phyloP scores from a whole-genome alignment of 805 yeast genomes.

The Barnettozyma siamensis region DNA sequence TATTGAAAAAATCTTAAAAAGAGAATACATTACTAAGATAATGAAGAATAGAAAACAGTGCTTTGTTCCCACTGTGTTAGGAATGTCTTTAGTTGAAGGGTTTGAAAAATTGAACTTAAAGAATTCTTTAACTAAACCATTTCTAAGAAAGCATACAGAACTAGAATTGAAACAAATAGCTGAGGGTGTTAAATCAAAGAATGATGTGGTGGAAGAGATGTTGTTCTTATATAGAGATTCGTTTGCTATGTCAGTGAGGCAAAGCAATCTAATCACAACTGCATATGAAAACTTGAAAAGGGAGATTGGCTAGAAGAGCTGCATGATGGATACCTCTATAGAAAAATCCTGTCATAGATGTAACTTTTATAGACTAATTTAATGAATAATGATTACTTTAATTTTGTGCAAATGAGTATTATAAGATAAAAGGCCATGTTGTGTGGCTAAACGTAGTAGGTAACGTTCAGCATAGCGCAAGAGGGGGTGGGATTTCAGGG shows the following conservation, averaged over 20 bases:
- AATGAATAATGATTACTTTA: constrained; percentile 1
- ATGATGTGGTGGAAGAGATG: constrained; percentile 50
- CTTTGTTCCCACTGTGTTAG: constrained; percentile 75
- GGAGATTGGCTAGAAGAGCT: constrained; percentile 6
- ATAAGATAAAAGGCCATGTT: too few species aligned
- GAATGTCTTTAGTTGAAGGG: constrained; percentile 83
- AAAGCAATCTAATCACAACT: constrained; percentile 32
- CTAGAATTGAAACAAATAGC: constrained; percentile 59
- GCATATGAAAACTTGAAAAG: constrained; percentile 24
- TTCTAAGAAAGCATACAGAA: constrained; percentile 74
- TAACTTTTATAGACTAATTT: background rate
- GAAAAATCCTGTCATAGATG: too few species aligned
- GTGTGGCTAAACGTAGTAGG: too few species aligned
- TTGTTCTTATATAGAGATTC: constrained; percentile 57
- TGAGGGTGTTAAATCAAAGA: constrained; percentile 49
- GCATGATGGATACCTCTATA: too few species aligned
- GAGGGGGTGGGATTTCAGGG: constrained; percentile 72
- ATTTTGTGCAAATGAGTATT: too few species aligned
- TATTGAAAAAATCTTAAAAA: constrained; percentile 65
- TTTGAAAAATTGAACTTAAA: constrained; percentile 70
- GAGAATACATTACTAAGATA: constrained; percentile 60
- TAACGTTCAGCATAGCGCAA: constrained; percentile 33
- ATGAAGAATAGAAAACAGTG: constrained; percentile 32
- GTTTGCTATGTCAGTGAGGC: constrained; percentile 41
- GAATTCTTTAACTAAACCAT: constrained; percentile 86